Evolutionary conservation across 2,329 filamentous ascomycete genomes (phyloP), one percentile per base, ranked within the genome.

Genomic region (Verticillium zaregamsianum): DNA sequence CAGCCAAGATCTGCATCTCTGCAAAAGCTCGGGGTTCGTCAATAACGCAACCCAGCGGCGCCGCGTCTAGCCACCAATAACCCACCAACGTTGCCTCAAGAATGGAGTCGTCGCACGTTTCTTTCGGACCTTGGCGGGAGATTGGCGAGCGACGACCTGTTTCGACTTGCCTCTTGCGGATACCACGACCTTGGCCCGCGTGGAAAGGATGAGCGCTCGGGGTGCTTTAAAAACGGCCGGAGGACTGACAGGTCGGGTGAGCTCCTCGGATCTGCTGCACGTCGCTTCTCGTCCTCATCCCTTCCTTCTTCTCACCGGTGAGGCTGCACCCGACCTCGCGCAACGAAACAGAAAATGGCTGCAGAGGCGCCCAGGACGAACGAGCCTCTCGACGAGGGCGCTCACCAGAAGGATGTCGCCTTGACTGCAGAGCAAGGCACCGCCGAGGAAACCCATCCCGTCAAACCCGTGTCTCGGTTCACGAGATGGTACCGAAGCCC

Each of bases 401-500:
- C 45, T 14, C 45, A 52, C 11, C 45, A 52, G 45, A 52, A 52
- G 20, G n/a, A 52, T 25, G 45, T 52, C 12, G 20, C 45, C 5
- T 20, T 52, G 9, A 23, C 45, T 14, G 45, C 45, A 12, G 45
- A 52, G 20, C 45, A 25, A 20, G 45, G 45, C 20, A 28, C n/a
- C 45, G 20, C n/a, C 45, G 45, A 52, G n/a, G 45, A 52, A 52
- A 52, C 45, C n/a, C 45, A 52, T 25, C 20, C 45, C 11, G 58
- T 58, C 52, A 72, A 69, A 61, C 69, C 68, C 0, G 59, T 73
- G 3, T 73, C 72, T 0, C 63, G 63, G 14, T 71, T 74, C 61
- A 74, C 70, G 57, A 62, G 70, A 11, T 74, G 71, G 70, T 81
- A 79, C 65, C 76, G 79, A 17, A 78, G 77, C 54, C 79, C 79